Evolutionary conservation across 805 yeast species (phyloP).

Genomic region (Lipomyces kockii): DNA sequence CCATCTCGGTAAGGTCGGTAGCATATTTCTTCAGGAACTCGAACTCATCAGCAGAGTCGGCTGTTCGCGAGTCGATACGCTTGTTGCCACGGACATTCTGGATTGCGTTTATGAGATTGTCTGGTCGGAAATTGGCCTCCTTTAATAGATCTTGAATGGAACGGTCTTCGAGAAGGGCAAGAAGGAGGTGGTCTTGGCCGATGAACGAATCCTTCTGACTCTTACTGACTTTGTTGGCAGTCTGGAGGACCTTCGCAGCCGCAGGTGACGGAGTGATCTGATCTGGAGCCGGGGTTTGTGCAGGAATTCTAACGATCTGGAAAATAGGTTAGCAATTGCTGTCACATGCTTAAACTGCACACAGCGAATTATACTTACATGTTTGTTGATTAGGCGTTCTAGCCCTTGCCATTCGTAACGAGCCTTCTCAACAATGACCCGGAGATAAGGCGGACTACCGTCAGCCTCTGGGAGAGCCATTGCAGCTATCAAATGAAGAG

Average conservation of each 20-base stretch:
- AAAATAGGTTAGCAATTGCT: background rate
- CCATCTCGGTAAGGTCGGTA: constrained; percentile 89
- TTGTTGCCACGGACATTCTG: constrained; percentile 84
- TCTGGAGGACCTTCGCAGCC: constrained; percentile 73
- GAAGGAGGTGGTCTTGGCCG: constrained; percentile 90
- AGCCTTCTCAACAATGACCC: constrained; percentile 81
- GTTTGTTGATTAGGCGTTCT: constrained; percentile 76
- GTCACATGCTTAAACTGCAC: background rate
- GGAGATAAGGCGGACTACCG: constrained; percentile 66
- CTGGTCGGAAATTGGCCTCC: constrained; percentile 68
- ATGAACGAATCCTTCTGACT: constrained; percentile 89
- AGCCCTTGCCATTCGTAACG: constrained; percentile 84
- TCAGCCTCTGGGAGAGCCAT: constrained; percentile 69
- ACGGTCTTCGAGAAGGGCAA: constrained; percentile 82
- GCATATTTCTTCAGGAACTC: constrained; percentile 92
- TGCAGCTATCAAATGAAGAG: constrained; percentile 91
- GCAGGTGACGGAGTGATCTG: constrained; percentile 76
- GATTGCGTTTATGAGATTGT: constrained; percentile 76
- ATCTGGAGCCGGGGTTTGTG: constrained; percentile 87
- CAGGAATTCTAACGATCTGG: constrained; percentile 82
- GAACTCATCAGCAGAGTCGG: constrained; percentile 82
- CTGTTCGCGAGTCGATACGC: constrained; percentile 89
- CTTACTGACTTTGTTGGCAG: constrained; percentile 75
- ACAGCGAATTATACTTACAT: constrained; percentile 15
- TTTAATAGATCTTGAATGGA: constrained; percentile 72